Evolutionary conservation across 306 rosid species (phyloP).

Genomic region (Boehmeria nivea): DNA sequence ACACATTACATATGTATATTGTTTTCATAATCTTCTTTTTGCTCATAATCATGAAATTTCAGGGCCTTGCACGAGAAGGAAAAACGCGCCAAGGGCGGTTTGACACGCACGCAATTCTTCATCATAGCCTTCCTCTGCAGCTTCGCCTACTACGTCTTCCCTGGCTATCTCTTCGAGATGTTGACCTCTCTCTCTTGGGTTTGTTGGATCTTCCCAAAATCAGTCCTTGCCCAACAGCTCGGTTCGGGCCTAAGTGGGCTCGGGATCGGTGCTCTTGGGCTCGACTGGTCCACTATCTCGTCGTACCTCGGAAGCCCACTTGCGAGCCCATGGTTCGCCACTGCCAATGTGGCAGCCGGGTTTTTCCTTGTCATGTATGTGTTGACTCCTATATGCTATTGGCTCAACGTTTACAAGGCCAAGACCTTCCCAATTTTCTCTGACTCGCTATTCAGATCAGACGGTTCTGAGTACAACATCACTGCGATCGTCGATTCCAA

Average conservation of each 20-base stretch:
- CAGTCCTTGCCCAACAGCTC: constrained; percentile 69
- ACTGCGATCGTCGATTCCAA: constrained; percentile 57
- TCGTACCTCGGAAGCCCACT: constrained; percentile 93
- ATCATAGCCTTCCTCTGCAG: constrained; percentile 75
- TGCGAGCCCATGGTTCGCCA: constrained; percentile 97
- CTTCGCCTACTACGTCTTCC: constrained; percentile 78
- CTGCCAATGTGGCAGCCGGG: constrained; percentile 83
- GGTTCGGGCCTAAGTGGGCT: constrained; percentile 83
- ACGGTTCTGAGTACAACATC: constrained; percentile 54
- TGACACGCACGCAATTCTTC: constrained; percentile 72
- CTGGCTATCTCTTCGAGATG: constrained; percentile 79
- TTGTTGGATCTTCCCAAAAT: constrained; percentile 75
- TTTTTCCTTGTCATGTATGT: constrained; percentile 60
- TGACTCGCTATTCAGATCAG: constrained; percentile 35
- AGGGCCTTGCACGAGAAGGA: constrained; percentile 90
- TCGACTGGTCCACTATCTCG: constrained; percentile 86
- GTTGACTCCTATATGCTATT: constrained; percentile 59
- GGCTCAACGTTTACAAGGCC: constrained; percentile 65
- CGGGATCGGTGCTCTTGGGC: constrained; percentile 58
- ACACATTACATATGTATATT: too few species aligned
- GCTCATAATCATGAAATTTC: background rate
- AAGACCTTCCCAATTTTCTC: constrained; percentile 76
- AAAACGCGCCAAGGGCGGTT: constrained; percentile 47
- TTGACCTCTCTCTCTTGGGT: constrained; percentile 74
- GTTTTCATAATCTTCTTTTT: too few species aligned